A percentile compares a stretch with the other conserved stretches of the same genome.
These are phyloP conservation scores for Isabelozyma pseudorhagii DNA, from an alignment of 805 yeast species.

Conservation along the genomic window DNA sequence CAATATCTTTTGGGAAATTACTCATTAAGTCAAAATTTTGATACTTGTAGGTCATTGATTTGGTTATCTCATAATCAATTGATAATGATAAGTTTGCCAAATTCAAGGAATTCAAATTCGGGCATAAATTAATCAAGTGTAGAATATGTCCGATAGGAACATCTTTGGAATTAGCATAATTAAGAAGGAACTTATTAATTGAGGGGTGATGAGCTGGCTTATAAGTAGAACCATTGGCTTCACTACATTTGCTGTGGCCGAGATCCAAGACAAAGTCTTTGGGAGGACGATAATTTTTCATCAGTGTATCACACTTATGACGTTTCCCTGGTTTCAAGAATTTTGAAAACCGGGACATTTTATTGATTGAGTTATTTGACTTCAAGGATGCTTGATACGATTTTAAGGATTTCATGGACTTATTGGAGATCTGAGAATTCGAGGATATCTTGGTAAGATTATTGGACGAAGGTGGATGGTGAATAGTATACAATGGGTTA, in stretches of 20 bases:
- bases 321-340: constrained; percentile 17
- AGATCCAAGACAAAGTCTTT: not conserved
- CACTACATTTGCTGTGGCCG: not conserved
- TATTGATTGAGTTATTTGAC: constrained; percentile 11
- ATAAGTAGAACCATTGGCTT: not conserved
- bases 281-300: not conserved
- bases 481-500: constrained; percentile 58
- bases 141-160: constrained; percentile 74
- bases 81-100: constrained; percentile 63
- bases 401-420: constrained; percentile 11
- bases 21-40: constrained; percentile 37
- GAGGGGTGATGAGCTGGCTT: constrained; percentile 46
- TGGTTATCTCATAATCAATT: constrained; percentile 57
- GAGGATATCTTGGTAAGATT: constrained; percentile 12
- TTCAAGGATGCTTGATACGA: constrained; percentile 11
- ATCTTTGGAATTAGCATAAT: constrained; percentile 68
- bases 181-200: constrained; percentile 57
- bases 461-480: constrained; percentile 10
- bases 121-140: constrained; percentile 67
- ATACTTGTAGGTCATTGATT: constrained; percentile 31
- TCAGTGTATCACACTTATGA: constrained; percentile 4
- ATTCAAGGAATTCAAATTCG: constrained; percentile 53
- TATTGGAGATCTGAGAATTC: constrained; percentile 9
- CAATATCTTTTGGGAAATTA: constrained; percentile 33
- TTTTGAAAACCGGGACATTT: constrained; percentile 16